Evolutionary conservation across 768 basidiomycete genomes (phyloP), one percentile per base, ranked within the genome.

Genomic region (Kondoa subrosea): DNA sequence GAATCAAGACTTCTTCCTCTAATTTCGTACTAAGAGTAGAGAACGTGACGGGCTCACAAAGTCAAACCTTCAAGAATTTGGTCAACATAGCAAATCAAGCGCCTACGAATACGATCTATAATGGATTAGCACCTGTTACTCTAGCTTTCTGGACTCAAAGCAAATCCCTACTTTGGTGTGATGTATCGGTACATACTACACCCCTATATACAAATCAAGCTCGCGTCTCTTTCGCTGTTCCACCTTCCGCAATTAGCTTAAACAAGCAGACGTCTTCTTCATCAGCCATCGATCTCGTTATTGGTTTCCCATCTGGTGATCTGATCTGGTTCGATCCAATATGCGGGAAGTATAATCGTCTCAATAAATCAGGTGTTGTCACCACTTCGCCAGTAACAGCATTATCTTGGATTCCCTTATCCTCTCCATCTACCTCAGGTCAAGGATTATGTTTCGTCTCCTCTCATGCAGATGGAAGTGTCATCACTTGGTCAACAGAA

Each of bases 271-370:
- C 92, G 1, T 84, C 88, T 4, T 85, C 85, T 1, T 78, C 86
- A 14, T 86, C 90, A 56, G 83, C 85, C 57, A 78, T 96, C 34
- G 92, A 96, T 73, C 81, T 95, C 3, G 82, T 96, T 68, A 87
- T 96, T 73, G 95, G 93, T 3, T 96, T 95, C 75, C 82, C 80
- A 70, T 88, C 91, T 0, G 95, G 95, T n/a, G 95, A 99, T 78
- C 80, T 99, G 40, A 78, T 97, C 62, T 97, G 95, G 95, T 81
- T 97, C 66, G 92, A 92, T 88, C 70, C 29, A 50, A 57, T 66
- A 64, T 14, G 21, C 29, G 34, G 14, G 1, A 32, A 32, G 0
- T 64, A 65, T 29, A 40, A 16, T 8, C 25, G 21, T 4, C 62
- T 89, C 25, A 91, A 91, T 77, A 91, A 91, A 77, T 27, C 64